Evolutionary conservation across 2,329 filamentous ascomycete genomes (phyloP), one percentile per base, ranked within the genome.

Genomic region (Gyromitra esculenta): DNA sequence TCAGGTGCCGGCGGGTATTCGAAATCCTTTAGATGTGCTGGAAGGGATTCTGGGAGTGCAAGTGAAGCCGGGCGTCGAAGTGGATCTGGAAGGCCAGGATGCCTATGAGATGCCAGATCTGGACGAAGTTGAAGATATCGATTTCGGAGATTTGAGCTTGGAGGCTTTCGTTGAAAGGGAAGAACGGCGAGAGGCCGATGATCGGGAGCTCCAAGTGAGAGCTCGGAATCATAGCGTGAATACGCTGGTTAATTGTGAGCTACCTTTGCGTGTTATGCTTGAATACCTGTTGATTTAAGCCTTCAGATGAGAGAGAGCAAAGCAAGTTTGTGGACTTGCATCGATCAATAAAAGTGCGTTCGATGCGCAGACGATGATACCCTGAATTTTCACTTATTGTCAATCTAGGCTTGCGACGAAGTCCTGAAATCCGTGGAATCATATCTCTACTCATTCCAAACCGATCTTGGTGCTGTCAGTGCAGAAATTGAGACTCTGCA

Each of bases 401-500:
- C 62, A 56, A 50, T 43, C 11, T 84, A 87, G 82, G 92, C 93
- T 65, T 99, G 95, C 85, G 96, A 99, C 84, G 92, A 97, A 82
- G 93, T 98, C 65, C 88, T 98, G 59, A 92, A 91, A 83, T 97
- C 94, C 0, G 96, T 99, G 70, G 95, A 99, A 85, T 90, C 89
- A 41, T 98, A 97, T 82, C 87, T 99, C 68, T 92, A 92, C 48
- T 95, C 91, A 83, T 99, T 99, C 82, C 94, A 96, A 82, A 92
- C 94, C 76, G 96, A 99, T 83, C 88, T 99, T 9, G 95, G 93
- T 7, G 89, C 90, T 13, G 96, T 99, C 11, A 97, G 96, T 0
- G 91, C 94, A 5, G 96, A 99, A 82, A 99, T 99, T 66, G 96
- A 99, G 84, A 94, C 91, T 1, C 85, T 99, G 52, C 96, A 99